Conservation (phyloP, 1,284 basidiomycete species). For the Cronartium quercuum region DNA sequence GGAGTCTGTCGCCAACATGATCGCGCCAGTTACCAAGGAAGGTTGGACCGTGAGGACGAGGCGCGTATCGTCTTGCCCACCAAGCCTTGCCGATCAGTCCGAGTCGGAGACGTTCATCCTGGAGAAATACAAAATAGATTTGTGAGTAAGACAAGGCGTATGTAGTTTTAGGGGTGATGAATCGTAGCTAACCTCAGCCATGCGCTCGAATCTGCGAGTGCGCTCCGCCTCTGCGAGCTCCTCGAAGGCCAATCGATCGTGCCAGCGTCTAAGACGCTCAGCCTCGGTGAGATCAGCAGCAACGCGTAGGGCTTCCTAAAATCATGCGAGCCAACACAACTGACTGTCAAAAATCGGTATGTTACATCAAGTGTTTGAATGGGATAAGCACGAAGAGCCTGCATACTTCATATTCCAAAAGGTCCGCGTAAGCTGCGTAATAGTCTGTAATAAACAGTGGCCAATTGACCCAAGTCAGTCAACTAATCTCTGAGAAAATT, state of each 20-base stretch:
- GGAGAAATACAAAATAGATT: background rate
- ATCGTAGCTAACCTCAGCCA: slow-evolving; percentile 33
- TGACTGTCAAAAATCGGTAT: background rate
- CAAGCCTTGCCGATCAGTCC: slow-evolving; percentile 35
- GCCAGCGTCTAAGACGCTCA: slow-evolving; percentile 34
- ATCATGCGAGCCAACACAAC: background rate
- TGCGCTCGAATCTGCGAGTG: slow-evolving; percentile 23
- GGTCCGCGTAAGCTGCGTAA: slow-evolving; percentile 38
- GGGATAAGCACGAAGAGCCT: background rate
- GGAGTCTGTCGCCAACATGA: slow-evolving; percentile 22
- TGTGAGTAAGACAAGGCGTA: background rate
- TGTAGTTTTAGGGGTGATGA: background rate
- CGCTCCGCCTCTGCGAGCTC: slow-evolving; percentile 35
- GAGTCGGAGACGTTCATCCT: slow-evolving; percentile 38
- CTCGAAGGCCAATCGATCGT: slow-evolving; percentile 34
- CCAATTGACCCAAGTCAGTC: no score
- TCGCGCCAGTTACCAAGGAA: slow-evolving; percentile 22
- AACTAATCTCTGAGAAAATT: no score
- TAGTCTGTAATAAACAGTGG: slow-evolving; percentile 29
- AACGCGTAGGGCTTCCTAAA: slow-evolving; percentile 33
- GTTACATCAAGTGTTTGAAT: background rate
- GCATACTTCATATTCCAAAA: slow-evolving; percentile 35
- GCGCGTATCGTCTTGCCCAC: slow-evolving; percentile 34
- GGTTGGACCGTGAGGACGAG: slow-evolving; percentile 26
- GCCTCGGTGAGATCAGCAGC: slow-evolving; percentile 29